Evolutionary conservation across 495 filamentous ascomycete species (phyloP).

Genomic region (Hyaloscypha finlandica): DNA sequence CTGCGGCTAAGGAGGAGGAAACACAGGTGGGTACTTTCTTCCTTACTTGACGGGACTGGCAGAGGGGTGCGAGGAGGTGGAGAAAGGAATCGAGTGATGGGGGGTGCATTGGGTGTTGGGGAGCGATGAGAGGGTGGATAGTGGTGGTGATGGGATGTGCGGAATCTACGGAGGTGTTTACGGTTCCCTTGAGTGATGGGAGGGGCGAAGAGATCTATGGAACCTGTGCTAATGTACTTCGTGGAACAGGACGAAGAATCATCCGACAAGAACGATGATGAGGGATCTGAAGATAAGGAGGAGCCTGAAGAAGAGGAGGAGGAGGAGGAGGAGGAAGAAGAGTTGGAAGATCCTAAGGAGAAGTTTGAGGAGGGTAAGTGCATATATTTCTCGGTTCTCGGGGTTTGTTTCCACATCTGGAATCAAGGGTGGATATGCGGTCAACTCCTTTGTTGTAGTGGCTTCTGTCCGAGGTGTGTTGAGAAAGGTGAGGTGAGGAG

Average conservation of each 20-base stretch:
- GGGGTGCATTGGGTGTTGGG: constrained; percentile 1
- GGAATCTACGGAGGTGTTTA: neutral
- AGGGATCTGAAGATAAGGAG: constrained; percentile 48
- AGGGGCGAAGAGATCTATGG: constrained; percentile 4
- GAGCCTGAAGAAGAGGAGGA: constrained; percentile 60
- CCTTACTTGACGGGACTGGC: neutral
- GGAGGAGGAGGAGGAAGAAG: constrained; percentile 89
- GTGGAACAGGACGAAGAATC: constrained; percentile 10
- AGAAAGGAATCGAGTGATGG: neutral
- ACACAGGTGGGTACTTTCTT: constrained; percentile 17
- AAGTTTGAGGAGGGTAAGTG: constrained; percentile 87
- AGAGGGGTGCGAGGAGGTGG: neutral
- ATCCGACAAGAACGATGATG: constrained; percentile 31
- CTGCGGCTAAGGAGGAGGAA: constrained; percentile 17
- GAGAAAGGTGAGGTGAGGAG: too few species aligned
- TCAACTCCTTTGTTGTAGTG: too few species aligned
- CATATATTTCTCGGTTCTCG: constrained; percentile 6
- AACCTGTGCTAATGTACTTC: neutral
- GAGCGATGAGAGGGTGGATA: neutral
- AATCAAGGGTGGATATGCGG: neutral
- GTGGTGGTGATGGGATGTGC: neutral
- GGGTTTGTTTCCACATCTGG: neutral
- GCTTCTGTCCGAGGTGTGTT: too few species aligned
- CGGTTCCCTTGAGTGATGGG: neutral
- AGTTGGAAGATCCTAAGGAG: constrained; percentile 85